phyloP scores from a whole-genome alignment of 1,139 yeast species.

The Chernovozyma sophiae-reginae region DNA sequence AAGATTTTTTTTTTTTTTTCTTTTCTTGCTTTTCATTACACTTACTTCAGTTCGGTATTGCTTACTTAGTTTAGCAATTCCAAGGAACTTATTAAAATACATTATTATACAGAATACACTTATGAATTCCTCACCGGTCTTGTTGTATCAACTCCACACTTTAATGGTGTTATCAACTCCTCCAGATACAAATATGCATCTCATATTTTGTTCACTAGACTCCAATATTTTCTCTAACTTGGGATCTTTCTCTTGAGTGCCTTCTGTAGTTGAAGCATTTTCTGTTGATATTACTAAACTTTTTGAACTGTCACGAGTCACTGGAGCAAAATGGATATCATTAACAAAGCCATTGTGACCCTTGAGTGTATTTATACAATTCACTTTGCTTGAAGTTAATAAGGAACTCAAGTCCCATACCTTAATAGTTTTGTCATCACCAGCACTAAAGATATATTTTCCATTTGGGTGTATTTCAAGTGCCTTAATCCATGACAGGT shows the following conservation, averaged over 20 bases:
- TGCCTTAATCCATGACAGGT: constrained; percentile 83
- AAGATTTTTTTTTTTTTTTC: too few relatives aligned
- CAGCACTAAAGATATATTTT: constrained; percentile 60
- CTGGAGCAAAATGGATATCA: constrained; percentile 58
- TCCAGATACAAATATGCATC: constrained; percentile 59
- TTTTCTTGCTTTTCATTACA: too few relatives aligned
- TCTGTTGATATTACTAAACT: constrained; percentile 14
- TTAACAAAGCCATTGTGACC: constrained; percentile 78
- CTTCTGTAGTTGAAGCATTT: constrained; percentile 6
- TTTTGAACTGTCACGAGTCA: constrained; percentile 16
- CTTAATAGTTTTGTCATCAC: constrained; percentile 75
- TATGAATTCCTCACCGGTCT: background rate
- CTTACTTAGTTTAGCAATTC: too few relatives aligned
- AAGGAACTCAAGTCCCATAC: constrained; percentile 71
- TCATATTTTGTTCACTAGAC: constrained; percentile 40
- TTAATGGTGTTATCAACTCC: constrained; percentile 52
- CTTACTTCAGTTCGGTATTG: too few relatives aligned
- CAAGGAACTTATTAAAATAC: background rate
- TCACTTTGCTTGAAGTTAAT: constrained; percentile 38
- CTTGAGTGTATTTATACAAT: constrained; percentile 44
- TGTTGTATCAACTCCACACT: constrained; percentile 44
- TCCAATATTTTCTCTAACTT: constrained; percentile 15
- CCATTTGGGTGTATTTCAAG: constrained; percentile 75
- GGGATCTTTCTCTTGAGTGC: constrained; percentile 11
- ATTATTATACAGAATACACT: constrained; percentile 1